Conservation (phyloP, 129 eudicot species). For the Ambrosia trifida region DNA sequence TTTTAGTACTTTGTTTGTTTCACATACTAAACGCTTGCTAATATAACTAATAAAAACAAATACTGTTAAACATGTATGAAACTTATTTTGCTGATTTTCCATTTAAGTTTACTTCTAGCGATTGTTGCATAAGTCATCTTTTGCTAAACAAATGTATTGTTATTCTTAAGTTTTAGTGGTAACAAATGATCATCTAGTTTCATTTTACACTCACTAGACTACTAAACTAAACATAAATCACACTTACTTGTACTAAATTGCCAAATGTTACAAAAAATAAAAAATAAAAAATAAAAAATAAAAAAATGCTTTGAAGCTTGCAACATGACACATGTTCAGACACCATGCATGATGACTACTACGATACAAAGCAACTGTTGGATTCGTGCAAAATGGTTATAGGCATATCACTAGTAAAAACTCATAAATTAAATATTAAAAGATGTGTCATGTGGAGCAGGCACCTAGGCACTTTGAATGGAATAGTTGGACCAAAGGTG, state of each 20-base stretch:
- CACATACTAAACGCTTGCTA: not conserved
- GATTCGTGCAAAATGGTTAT: not conserved
- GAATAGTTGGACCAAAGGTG: not conserved
- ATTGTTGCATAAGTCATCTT: not conserved
- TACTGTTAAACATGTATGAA: not conserved
- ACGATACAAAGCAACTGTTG: not conserved
- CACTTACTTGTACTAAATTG: not conserved
- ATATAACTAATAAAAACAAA: not conserved
- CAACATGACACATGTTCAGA: not conserved
- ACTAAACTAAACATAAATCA: not conserved
- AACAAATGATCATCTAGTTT: not conserved
- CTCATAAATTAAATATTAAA: not conserved
- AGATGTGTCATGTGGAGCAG: not conserved
- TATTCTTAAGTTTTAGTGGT: not conserved
- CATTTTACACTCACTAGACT: constrained; percentile 8
- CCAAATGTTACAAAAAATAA: not conserved
- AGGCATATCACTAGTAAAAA: too few species aligned
- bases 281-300: not conserved
- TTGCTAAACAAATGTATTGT: not conserved
- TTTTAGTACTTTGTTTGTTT: not conserved
- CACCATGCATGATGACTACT: not conserved
- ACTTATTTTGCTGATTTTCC: not conserved
- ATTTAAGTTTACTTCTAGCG: not conserved
- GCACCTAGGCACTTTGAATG: not conserved
- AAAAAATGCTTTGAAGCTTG: not conserved